These are phyloP conservation scores for Blepharisma japonicum DNA, from an alignment of 73 alveolate genomes.

Conservation along the genomic window DNA sequence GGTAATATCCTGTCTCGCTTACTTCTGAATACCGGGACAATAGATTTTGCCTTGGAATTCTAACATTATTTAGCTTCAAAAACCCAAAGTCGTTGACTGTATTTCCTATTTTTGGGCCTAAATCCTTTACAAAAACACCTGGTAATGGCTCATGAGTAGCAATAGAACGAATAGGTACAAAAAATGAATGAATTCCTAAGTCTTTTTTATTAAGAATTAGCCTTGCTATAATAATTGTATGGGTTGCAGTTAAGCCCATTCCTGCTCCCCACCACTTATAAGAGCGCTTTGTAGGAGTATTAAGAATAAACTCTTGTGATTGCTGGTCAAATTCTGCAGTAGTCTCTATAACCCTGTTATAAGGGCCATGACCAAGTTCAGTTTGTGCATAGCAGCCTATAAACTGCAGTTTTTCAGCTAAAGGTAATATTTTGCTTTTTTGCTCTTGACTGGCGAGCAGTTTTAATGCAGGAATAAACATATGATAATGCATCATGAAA, in stretches of 20 bases:
- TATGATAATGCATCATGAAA: not conserved
- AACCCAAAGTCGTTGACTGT: conserved; percentile 85
- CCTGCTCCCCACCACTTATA: conserved; percentile 81
- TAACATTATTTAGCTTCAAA: conserved; percentile 59
- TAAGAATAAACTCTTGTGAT: conserved; percentile 57
- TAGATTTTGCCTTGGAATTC: conserved; percentile 84
- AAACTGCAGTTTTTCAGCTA: conserved; percentile 41
- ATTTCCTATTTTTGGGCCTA: conserved; percentile 88
- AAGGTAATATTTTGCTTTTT: conserved; percentile 44
- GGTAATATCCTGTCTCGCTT: not conserved
- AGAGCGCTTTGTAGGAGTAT: conserved; percentile 56
- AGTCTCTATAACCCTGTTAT: conserved; percentile 72
- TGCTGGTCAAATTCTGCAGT: conserved; percentile 68
- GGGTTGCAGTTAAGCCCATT: conserved; percentile 60
- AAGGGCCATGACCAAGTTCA: conserved; percentile 86
- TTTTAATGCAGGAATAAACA: conserved; percentile 8
- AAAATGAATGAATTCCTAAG: conserved; percentile 76
- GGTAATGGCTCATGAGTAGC: conserved; percentile 63
- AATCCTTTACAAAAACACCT: conserved; percentile 81
- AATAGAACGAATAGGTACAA: conserved; percentile 75
- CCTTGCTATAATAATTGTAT: conserved; percentile 67
- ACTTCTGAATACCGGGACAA: conserved; percentile 72
- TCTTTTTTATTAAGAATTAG: conserved; percentile 59
- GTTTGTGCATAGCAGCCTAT: conserved; percentile 80
- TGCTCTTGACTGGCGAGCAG: conserved; percentile 58